Evolutionary conservation across 306 rosid species (phyloP), one percentile per base, ranked within the genome.

Genomic region (Lotus japonicus): DNA sequence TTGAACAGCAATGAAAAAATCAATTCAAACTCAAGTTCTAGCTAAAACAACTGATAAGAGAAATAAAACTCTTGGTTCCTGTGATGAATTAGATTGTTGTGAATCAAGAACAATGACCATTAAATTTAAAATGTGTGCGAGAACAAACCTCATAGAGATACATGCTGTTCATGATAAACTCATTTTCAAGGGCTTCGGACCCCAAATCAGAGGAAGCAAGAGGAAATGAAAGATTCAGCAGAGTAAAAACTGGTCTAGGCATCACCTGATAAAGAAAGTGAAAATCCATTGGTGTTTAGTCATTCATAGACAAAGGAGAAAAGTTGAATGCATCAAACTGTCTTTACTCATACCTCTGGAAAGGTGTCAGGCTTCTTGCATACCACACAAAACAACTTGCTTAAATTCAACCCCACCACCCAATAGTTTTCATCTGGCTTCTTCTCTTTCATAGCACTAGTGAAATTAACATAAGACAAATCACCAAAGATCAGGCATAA

Each of bases 161-260:
- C 92, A 82, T 86, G 80, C 45, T 77, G 77, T 90, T 94, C 84
- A 88, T 74, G 46, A 94, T 85, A 67, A 90, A 88, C 77, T 85
- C 95, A 21, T 88, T 90, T 77, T 94, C 96, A 74, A 84, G 97
- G 71, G 87, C 81, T 63, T 88, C 97, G 4, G 90, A 84, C 66
- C 96, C 99, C 73, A 88, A 86, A 75, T 94, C 99, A 70, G 96
- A 94, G 49, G 91, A 85, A 41, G 99, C 95, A 16, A 90, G 90
- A 64, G 99, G 97, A 79, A 90, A 86, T 19, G 95, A 90, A 77
- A 94, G 87, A 80, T 80, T 75, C 64, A 85, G 75, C 11, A 82
- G 84, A 28, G 86, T 82, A 59, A 94, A 89, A 70, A 94, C 80
- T 63, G 97, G 97, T 68, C 90, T 90, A 38, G 97, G 99, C 75